Base-by-base conservation (phyloP, 73 alveolate species). In the Paramecium biaurelia region DNA sequence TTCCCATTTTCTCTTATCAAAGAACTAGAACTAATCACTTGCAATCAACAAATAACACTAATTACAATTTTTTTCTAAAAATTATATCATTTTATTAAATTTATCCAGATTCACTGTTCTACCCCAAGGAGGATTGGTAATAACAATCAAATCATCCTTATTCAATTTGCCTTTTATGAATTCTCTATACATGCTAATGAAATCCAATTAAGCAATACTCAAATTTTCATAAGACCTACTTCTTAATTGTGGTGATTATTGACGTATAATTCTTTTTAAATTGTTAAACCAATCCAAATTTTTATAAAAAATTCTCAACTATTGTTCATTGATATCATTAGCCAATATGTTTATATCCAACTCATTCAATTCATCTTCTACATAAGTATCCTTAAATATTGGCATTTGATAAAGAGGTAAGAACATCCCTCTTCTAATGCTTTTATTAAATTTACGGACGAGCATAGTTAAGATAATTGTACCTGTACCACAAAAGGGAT, bases 401-500 rank as follows among this genome's bases (percentile, higher is more conserved):
- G 90, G 90, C n/a, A 79, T 24, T 20, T 43, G 18, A 37, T 79
- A 43, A 4, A 79, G 56, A 24, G 72, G 70, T 15, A 41, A 30
- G 21, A 43, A 79, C 30, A 18, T 24, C 1, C 56, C 49, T 23
- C 28, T 43, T 79, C 90, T 79, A 12, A 79, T 47, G 26, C n/a
- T 43, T 43, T 43, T 43, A 43, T 26, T 23, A 21, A 42, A 18
- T 24, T 20, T 24, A 5, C 56, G 70, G 2, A 34, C 30, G 12
- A 79, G 43, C 45, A 41, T 26, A 7, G 63, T 41, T n/a, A 79
- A 79, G 42, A 79, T 79, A 41, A 79, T 38, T 42, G 90, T 43
- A 20, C 90, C 90, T 37, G 63, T 37, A 8, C 90, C 90, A 42
- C 90, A 79, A 79, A 79, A 79, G 0, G 90, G 90, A 79, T 79